These are phyloP conservation scores for Cephaloascus fragrans DNA, from an alignment of 805 yeast genomes.

Conservation along the genomic window DNA sequence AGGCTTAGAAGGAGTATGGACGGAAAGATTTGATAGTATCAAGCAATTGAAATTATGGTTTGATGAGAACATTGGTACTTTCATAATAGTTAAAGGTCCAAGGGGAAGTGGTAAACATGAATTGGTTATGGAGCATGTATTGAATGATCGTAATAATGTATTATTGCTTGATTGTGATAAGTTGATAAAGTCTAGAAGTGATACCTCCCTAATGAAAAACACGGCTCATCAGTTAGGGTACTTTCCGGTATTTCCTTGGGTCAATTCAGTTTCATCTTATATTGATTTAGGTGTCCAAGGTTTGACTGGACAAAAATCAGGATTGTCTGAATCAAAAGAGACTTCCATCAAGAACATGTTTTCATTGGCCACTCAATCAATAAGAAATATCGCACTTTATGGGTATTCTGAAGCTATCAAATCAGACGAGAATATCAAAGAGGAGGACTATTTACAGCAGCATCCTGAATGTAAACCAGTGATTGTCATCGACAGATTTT, in stretches of 20 bases:
- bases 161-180: conserved; percentile 73
- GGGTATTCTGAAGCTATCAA: conserved; percentile 2
- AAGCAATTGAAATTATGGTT: conserved; percentile 71
- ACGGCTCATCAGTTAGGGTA: conserved; percentile 79
- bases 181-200: conserved; percentile 65
- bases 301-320: conserved; percentile 88
- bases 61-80: conserved; percentile 82
- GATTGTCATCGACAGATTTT: conserved; percentile 69
- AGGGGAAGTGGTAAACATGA: conserved; percentile 91
- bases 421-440: conserved; percentile 33
- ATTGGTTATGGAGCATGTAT: conserved; percentile 58
- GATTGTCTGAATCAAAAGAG: conserved; percentile 76
- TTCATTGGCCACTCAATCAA: conserved; percentile 58
- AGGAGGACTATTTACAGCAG: conserved; percentile 75
- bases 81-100: conserved; percentile 86
- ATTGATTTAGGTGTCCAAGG: conserved; percentile 84
- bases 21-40: conserved; percentile 58
- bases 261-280: conserved; percentile 67
- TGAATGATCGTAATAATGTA: conserved; percentile 50
- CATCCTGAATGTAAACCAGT: conserved; percentile 84
- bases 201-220: conserved; percentile 52
- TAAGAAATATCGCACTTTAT: conserved; percentile 46
- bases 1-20: conserved; percentile 38
- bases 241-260: conserved; percentile 91
- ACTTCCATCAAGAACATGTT: conserved; percentile 75